Evolutionary conservation across 176 grass and related monocot species (phyloP).

Genomic region (Tillandsia fasciculata): DNA sequence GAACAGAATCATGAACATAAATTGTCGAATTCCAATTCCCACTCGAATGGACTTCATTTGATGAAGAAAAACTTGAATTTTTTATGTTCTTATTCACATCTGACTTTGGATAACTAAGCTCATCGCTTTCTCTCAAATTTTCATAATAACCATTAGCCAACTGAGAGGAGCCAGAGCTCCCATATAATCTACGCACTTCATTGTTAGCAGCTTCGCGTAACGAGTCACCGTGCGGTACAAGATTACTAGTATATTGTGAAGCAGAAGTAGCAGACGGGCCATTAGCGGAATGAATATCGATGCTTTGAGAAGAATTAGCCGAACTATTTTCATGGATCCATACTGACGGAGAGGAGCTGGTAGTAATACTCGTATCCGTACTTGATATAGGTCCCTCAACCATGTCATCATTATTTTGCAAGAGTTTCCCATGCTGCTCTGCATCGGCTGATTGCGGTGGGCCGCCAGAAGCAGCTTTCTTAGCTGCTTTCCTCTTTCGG

Average conservation of each 20-base stretch:
- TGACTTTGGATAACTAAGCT: slow-evolving; percentile 8
- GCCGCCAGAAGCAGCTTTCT: slow-evolving; percentile 29
- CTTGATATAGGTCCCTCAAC: slow-evolving; percentile 24
- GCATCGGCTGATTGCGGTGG: slow-evolving; percentile 24
- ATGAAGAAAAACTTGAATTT: slow-evolving; percentile 22
- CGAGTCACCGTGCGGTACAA: slow-evolving; percentile 16
- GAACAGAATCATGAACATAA: slow-evolving; percentile 17
- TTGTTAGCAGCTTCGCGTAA: slow-evolving; percentile 28
- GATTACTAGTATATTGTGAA: slow-evolving; percentile 13
- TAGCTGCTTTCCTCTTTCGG: slow-evolving; percentile 71
- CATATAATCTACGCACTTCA: slow-evolving; percentile 34
- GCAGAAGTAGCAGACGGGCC: background rate
- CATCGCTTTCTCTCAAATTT: slow-evolving; percentile 39
- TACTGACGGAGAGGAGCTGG: slow-evolving; percentile 16
- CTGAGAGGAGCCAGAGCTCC: slow-evolving; percentile 43
- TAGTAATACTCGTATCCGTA: slow-evolving; percentile 14
- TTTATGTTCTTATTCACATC: slow-evolving; percentile 18
- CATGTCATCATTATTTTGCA: slow-evolving; percentile 23
- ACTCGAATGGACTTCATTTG: slow-evolving; percentile 10
- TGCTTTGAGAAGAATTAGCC: slow-evolving; percentile 20
- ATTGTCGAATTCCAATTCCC: slow-evolving; percentile 30
- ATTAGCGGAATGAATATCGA: slow-evolving; percentile 19
- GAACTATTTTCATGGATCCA: slow-evolving; percentile 25
- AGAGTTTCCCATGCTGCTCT: slow-evolving; percentile 23
- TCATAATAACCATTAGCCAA: slow-evolving; percentile 86